Base-by-base conservation (phyloP, 306 rosid genomes). In the Biancaea sappan region DNA sequence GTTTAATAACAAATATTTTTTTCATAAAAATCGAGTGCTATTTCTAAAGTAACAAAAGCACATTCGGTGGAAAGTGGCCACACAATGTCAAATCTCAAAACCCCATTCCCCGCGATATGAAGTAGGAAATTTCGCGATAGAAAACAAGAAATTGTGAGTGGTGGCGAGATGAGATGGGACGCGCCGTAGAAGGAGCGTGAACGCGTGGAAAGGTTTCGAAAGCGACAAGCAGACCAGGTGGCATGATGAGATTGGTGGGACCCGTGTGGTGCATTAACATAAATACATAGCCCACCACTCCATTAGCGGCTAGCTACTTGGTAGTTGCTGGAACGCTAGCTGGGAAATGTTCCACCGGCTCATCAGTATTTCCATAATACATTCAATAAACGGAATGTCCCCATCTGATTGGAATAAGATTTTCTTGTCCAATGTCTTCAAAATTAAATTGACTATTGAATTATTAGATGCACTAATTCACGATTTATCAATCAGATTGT, bases 181-280 rank as follows among this genome's bases (percentile, higher is more conserved):
- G 66, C 78, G 75, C 81, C 8, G 6, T 3, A 12, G 5, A 6
- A 54, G 25, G 38, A 22, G 64, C 74, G 78, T 46, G 47, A 58
- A 2, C 4, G 34, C 26, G 38, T 51, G 46, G 51, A 14, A n/a
- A 9, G 16, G 0, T 21, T 40, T 13, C 11, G 31, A 69, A 31
- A 26, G 61, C 3, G 19, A 26, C n/a, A 5, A 4, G 77, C 16
- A 25, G 13, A 2, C 57, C 72, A 77, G 9, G 58, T 70, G 57
- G 70, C 76, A 47, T 11, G 26, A 43, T 38, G 19, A 15, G 48
- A 43, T 41, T 13, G 13, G 47, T 11, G n/a, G 47, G 47, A 1
- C 47, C 43, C 43, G 12, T 37, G 12, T 37, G 43, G 11, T 37
- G 43, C 12, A 37, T 37, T 10, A 37, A 37, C 43, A 37, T n/a